Percentiles rank a stretch among this genome's conserved stretches.
phyloP scores from a whole-genome alignment of 1,284 basidiomycete genomes.

The Naganishia albida region DNA sequence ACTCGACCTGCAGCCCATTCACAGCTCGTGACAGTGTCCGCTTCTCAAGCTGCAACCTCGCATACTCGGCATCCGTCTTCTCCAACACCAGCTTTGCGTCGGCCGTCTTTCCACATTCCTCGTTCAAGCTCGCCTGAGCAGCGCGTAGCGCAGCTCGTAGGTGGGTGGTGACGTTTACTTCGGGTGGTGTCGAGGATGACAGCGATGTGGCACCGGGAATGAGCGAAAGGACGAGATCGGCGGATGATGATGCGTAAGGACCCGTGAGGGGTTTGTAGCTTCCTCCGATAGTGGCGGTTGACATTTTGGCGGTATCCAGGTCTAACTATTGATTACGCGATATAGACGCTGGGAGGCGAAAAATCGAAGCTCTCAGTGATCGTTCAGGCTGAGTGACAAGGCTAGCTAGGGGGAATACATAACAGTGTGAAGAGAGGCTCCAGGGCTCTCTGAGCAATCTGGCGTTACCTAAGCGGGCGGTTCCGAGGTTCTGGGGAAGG shows the following conservation, averaged over 20 bases:
- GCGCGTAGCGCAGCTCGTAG: constrained; percentile 16
- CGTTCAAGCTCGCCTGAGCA: constrained; percentile 8
- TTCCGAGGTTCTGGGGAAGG: too few species aligned
- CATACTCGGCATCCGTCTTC: constrained; percentile 17
- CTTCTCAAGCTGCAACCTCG: constrained; percentile 20
- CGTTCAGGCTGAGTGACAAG: too few species aligned
- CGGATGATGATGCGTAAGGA: constrained; percentile 14
- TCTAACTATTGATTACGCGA: neutral
- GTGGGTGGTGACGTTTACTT: constrained; percentile 9
- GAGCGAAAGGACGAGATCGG: constrained; percentile 26
- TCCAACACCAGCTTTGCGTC: constrained; percentile 13
- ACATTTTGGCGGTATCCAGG: neutral
- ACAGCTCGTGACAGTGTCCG: constrained; percentile 9
- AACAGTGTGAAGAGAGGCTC: too few species aligned
- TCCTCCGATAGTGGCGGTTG: constrained; percentile 10
- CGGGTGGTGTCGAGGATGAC: constrained; percentile 3
- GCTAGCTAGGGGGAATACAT: too few species aligned
- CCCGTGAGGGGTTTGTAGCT: constrained; percentile 27
- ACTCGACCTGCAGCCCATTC: constrained; percentile 12
- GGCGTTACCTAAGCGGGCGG: too few species aligned
- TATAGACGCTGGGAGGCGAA: neutral
- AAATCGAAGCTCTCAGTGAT: neutral
- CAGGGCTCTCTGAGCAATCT: too few species aligned
- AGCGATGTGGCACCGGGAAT: constrained; percentile 15
- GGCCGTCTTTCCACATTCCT: constrained; percentile 15